Percentiles rank a stretch among this genome's conserved stretches.
These are phyloP conservation scores for Penicillium sp. DNA, from an alignment of 2,329 filamentous ascomycete genomes.

Conservation along the genomic window DNA sequence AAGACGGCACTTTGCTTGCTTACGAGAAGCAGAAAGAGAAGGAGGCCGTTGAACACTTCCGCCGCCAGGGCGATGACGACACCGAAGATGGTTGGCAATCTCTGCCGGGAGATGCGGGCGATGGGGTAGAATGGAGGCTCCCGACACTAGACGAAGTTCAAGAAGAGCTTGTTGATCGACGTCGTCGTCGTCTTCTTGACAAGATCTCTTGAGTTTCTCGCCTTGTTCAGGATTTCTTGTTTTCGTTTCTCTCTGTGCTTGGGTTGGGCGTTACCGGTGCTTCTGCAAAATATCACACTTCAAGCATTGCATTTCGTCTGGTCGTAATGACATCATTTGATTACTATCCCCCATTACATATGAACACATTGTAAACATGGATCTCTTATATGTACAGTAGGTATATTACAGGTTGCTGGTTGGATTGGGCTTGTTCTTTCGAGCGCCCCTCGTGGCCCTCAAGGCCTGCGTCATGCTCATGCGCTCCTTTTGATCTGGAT, in stretches of 20 bases:
- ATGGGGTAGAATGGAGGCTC: constrained; percentile 78
- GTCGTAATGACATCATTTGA: constrained; percentile 15
- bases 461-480: constrained; percentile 48
- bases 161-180: constrained; percentile 83
- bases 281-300: constrained; percentile 22
- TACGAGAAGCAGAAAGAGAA: constrained; percentile 85
- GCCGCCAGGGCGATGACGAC: constrained; percentile 58
- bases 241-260: constrained; percentile 14
- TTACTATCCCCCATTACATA: constrained; percentile 1
- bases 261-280: constrained; percentile 25
- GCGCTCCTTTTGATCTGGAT: constrained; percentile 31
- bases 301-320: constrained; percentile 17
- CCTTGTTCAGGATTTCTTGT: constrained; percentile 4
- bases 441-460: constrained; percentile 40
- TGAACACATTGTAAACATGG: background rate
- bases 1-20: constrained; percentile 75
- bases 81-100: constrained; percentile 75
- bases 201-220: constrained; percentile 60
- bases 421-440: constrained; percentile 27
- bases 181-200: constrained; percentile 79
- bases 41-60: constrained; percentile 72
- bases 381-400: background rate
- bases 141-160: constrained; percentile 92
- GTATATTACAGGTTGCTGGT: constrained; percentile 21
- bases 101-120: constrained; percentile 81